These are phyloP conservation scores for Anisogramma anomala DNA, from an alignment of 2,329 filamentous ascomycete genomes.

Conservation along the genomic window DNA sequence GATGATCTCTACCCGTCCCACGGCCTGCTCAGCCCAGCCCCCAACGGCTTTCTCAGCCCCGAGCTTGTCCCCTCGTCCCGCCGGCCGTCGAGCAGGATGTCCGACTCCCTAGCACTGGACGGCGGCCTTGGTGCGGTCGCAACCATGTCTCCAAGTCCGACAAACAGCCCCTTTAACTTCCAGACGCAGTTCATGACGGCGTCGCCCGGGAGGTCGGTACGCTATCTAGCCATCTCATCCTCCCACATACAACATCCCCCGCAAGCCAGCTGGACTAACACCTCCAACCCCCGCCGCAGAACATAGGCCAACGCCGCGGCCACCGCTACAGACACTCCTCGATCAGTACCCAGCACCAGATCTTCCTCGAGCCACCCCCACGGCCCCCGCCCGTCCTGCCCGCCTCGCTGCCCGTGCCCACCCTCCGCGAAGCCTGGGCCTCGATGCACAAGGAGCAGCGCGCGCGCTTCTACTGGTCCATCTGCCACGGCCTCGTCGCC, in stretches of 20 bases:
- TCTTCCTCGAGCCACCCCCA: constrained; percentile 84
- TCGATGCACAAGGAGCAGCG: constrained; percentile 87
- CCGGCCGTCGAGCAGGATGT: constrained; percentile 23
- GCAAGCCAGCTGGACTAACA: too few species aligned
- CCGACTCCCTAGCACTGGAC: constrained; percentile 20
- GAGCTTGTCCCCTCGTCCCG: constrained; percentile 18
- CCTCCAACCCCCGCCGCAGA: constrained; percentile 35
- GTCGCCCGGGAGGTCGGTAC: constrained; percentile 64
- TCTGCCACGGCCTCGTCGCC: constrained; percentile 76
- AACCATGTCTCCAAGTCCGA: constrained; percentile 13
- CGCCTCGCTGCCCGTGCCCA: constrained; percentile 84
- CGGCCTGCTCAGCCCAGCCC: too few species aligned
- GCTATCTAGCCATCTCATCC: constrained; percentile 19
- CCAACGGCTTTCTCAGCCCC: constrained; percentile 20
- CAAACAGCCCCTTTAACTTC: constrained; percentile 81
- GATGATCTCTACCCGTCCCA: constrained; percentile 7
- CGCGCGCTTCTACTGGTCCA: constrained; percentile 73
- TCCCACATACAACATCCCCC: too few species aligned
- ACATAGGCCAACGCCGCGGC: constrained; percentile 80
- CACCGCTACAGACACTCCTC: constrained; percentile 98
- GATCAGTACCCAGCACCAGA: constrained; percentile 77
- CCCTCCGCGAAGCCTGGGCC: constrained; percentile 71
- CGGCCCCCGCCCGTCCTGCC: constrained; percentile 80
- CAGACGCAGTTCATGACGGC: constrained; percentile 69
- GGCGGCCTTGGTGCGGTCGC: constrained; percentile 19